These are phyloP conservation scores for Kodamaea anthophila DNA, from an alignment of 1,139 yeast genomes.

Conservation along the genomic window DNA sequence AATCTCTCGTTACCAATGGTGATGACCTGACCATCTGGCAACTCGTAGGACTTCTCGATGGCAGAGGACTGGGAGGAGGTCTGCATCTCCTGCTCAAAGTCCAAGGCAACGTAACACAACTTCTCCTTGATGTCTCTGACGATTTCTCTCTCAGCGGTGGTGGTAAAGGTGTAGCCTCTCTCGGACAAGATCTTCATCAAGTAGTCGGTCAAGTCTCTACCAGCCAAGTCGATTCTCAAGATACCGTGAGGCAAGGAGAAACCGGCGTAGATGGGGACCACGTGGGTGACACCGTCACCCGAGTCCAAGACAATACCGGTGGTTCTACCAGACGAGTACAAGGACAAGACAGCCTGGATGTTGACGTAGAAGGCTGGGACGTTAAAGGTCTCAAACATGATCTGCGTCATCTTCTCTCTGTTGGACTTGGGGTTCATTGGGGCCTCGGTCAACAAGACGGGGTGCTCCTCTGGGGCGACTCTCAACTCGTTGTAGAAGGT, in stretches of 20 bases:
- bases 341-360: conserved; percentile 96
- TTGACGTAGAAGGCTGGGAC: conserved; percentile 99
- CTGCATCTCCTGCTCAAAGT: conserved; percentile 97
- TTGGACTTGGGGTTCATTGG: conserved; percentile 99
- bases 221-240: conserved; percentile 97
- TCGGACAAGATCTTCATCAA: conserved; percentile 96
- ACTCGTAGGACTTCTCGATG: conserved; percentile 97
- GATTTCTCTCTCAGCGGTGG: conserved; percentile 99
- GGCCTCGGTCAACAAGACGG: conserved; percentile 95
- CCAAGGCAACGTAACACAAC: conserved; percentile 95
- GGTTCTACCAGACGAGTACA: conserved; percentile 99
- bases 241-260: conserved; percentile 99
- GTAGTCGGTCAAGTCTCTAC: conserved; percentile 98
- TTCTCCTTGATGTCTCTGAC: conserved; percentile 99
- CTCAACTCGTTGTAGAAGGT: conserved; percentile 95
- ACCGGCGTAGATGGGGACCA: conserved; percentile 99
- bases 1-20: conserved; percentile 99
- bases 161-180: conserved; percentile 98
- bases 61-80: conserved; percentile 98
- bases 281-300: conserved; percentile 99
- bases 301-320: conserved; percentile 99
- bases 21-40: conserved; percentile 99
- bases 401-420: conserved; percentile 99
- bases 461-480: conserved; percentile 99
- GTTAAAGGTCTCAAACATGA: conserved; percentile 97